Evolutionary conservation across 768 basidiomycete genomes (phyloP).

Genomic region (Glaciozyma martinii): DNA sequence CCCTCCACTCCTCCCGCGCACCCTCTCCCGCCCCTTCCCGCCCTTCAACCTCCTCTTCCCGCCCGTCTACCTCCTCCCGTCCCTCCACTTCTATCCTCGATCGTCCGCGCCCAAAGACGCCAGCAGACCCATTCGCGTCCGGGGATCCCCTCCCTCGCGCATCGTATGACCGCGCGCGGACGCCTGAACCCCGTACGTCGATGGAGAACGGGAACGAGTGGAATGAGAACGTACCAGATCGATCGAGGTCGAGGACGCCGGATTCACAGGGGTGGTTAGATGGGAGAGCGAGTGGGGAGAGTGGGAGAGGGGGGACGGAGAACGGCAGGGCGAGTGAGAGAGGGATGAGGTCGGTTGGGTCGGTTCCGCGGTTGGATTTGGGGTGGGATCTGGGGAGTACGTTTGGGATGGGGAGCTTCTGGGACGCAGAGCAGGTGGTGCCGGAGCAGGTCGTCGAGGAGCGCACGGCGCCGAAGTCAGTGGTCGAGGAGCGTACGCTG

Average conservation of each 20-base stretch:
- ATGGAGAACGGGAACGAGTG: too few relatives aligned
- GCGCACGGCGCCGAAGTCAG: not conserved
- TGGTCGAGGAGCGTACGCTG: too few relatives aligned
- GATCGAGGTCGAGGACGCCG: constrained; percentile 18
- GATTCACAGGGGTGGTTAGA: not conserved
- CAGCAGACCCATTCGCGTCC: constrained; percentile 6
- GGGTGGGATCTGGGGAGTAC: not conserved
- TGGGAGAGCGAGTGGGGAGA: not conserved
- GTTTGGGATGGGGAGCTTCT: not conserved
- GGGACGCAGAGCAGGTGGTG: not conserved
- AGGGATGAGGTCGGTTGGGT: not conserved
- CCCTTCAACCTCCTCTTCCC: not conserved
- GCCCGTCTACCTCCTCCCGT: too few relatives aligned
- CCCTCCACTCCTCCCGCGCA: not conserved
- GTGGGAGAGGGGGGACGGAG: too few relatives aligned
- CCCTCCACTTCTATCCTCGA: constrained; percentile 8
- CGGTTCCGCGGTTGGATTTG: not conserved
- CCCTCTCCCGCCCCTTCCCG: not conserved
- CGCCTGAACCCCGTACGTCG: too few relatives aligned
- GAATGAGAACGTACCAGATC: constrained; percentile 4
- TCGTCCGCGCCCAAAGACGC: constrained; percentile 4
- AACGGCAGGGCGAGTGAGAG: too few relatives aligned
- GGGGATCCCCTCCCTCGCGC: not conserved
- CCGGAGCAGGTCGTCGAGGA: not conserved
- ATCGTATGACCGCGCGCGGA: constrained; percentile 6